Base-by-base conservation (phyloP, 2,329 filamentous ascomycete species). In the Berkeleyomyces rouxiae region DNA sequence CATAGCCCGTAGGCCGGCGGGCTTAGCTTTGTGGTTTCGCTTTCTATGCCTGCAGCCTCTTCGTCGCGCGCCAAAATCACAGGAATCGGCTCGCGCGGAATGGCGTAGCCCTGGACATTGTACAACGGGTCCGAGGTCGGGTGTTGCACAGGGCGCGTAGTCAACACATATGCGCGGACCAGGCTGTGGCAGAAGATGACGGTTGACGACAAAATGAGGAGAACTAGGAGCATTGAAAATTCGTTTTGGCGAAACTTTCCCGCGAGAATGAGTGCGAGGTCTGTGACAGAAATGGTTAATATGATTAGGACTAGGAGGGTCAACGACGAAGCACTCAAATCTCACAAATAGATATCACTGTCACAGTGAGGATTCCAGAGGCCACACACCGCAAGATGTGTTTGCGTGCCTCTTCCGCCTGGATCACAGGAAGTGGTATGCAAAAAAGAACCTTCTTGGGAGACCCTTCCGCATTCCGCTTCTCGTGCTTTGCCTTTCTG, bases 1-100 rank as follows among this genome's bases (percentile, higher is more conserved):
- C 89, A 95, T 0, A 90, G 75, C 0, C 90, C 90, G 70, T 96
- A 96, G 1, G 89, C 89, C 0, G 91, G 90, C 3, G 91, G 90
- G 7, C 84, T 82, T 23, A 78, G 67, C 68, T 84, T 83, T 49
- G 75, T 74, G 0, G 79, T 74, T 64, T 82, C 79, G 59, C 77
- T 80, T 63, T 81, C 78, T 61, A 78, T 71, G 3, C 79, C 81
- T 1, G 75, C 79, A 16, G 82, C 80, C 69, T 90, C 88, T 69
- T 91, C 87, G 69, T 93, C 89, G 47, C 82, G 79, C 1, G 84
- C 83, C 55, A 92, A 78, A 16, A 87, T 81, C 9, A 95, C 88
- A 47, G 80, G 84, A 65, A 95, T 95, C 0, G 90, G 90, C 36
- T 81, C 77, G 7, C 78, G 74, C 3, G 89, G 89, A 42, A 89